These are phyloP conservation scores for Magnusiomyces tetraspermus DNA, from an alignment of 1,139 yeast genomes.

Conservation along the genomic window DNA sequence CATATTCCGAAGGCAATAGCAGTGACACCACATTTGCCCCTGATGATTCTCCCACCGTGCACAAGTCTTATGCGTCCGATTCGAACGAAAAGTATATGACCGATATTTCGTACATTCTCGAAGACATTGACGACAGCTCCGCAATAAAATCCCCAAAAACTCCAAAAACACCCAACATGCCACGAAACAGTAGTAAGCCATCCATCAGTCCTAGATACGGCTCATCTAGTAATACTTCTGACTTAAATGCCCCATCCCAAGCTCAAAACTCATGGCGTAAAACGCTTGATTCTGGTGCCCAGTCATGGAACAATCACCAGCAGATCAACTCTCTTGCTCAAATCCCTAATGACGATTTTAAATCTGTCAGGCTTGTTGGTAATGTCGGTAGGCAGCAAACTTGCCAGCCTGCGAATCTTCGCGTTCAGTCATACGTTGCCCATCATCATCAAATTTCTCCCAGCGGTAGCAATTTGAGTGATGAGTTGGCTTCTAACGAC, in stretches of 20 bases:
- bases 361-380: constrained; percentile 64
- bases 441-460: background rate
- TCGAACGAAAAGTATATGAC: background rate
- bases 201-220: too few relatives aligned
- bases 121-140: too few relatives aligned
- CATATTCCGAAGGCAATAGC: constrained; percentile 7
- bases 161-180: too few relatives aligned
- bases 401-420: background rate
- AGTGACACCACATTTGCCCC: constrained; percentile 11
- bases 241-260: constrained; percentile 15
- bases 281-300: constrained; percentile 35
- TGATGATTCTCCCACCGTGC: background rate
- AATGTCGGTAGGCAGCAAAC: constrained; percentile 8
- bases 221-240: background rate
- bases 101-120: too few relatives aligned
- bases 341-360: constrained; percentile 74
- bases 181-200: too few relatives aligned
- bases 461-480: background rate
- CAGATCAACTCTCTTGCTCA: constrained; percentile 72
- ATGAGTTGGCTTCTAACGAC: too few relatives aligned
- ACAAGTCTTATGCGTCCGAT: background rate
- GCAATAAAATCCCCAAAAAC: too few relatives aligned
- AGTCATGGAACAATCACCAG: constrained; percentile 42
- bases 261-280: constrained; percentile 68
- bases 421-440: background rate